A percentile compares a stretch with the other conserved stretches of the same genome.
Conservation (phyloP, 176 grass and related monocot species). For the Guadua angustifolia region DNA sequence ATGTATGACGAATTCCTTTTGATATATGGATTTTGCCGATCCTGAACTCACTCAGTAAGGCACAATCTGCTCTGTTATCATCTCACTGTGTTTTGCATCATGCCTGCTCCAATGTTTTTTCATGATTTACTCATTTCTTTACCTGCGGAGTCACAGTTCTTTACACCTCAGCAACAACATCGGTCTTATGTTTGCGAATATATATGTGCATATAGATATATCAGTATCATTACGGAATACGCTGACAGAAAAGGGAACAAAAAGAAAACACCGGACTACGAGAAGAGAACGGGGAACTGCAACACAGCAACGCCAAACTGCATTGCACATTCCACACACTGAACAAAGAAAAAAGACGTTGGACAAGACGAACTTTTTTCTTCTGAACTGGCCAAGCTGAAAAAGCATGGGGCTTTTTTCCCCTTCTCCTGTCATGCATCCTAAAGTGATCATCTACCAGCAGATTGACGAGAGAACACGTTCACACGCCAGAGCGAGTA, state of each 20-base stretch:
- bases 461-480: slow-evolving; percentile 39
- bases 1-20: slow-evolving; percentile 41
- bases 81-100: background rate
- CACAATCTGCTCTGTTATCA: background rate
- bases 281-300: background rate
- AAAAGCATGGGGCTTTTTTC: background rate
- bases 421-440: background rate
- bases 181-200: background rate
- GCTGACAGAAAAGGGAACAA: slow-evolving; percentile 5
- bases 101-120: background rate
- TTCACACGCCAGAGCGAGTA: background rate
- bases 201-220: background rate
- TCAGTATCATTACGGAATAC: background rate
- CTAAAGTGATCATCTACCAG: slow-evolving; percentile 37
- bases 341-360: background rate
- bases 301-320: background rate
- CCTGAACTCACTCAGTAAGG: background rate
- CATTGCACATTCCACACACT: slow-evolving; percentile 12
- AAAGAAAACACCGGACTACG: background rate
- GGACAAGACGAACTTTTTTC: slow-evolving; percentile 21
- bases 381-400: background rate
- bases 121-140: background rate
- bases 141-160: background rate
- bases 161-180: background rate
- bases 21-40: slow-evolving; percentile 42